Percentiles rank a stretch among this genome's conserved stretches.
Conservation (phyloP, 2,329 filamentous ascomycete species). For the Cladosporium sp. region DNA sequence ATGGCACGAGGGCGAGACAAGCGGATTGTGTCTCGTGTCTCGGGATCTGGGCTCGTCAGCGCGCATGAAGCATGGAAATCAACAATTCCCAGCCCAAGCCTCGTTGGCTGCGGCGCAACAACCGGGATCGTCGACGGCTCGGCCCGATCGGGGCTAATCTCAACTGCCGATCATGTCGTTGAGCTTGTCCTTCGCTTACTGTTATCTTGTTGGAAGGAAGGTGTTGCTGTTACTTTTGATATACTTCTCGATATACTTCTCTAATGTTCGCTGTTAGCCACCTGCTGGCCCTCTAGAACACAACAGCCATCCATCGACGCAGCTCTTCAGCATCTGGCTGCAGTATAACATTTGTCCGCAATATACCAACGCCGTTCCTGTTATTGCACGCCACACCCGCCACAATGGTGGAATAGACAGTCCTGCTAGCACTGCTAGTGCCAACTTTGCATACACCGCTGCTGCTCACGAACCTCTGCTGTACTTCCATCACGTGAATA, state of each 20-base stretch:
- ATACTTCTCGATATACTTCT: neutral
- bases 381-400: neutral
- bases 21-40: conserved; percentile 5
- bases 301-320: neutral
- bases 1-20: neutral
- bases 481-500: neutral
- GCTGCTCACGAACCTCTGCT: neutral
- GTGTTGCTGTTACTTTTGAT: neutral
- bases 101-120: conserved; percentile 3
- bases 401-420: neutral
- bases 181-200: neutral
- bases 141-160: neutral
- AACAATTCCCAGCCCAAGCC: neutral
- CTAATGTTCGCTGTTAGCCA: neutral
- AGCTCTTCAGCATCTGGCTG: neutral
- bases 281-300: neutral
- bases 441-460: neutral
- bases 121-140: neutral
- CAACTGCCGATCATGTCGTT: conserved; percentile 12
- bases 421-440: neutral
- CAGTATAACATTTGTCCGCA: neutral
- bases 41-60: conserved; percentile 1
- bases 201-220: neutral
- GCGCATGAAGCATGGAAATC: neutral
- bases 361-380: neutral